phyloP scores from a whole-genome alignment of 192 early-diverging fungal genomes.

The Gryganskiella cystojenkinii region DNA sequence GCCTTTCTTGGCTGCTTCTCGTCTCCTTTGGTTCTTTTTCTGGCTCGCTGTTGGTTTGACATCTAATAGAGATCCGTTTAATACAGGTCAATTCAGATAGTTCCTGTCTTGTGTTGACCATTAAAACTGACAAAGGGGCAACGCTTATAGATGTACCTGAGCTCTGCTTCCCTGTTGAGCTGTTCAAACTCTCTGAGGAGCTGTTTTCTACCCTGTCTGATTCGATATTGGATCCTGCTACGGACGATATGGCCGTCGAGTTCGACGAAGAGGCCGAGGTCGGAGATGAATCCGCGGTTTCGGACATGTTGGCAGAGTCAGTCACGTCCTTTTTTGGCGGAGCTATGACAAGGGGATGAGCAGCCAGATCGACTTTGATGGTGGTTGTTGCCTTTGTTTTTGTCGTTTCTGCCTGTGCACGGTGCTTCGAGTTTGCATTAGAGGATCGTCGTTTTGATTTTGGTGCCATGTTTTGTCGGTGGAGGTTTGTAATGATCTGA shows the following conservation, averaged over 20 bases:
- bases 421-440: too few species aligned
- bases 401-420: too few species aligned
- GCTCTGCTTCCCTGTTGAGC: too few species aligned
- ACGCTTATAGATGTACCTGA: background rate
- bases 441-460: too few species aligned
- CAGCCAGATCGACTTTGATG: too few species aligned
- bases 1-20: slow-evolving; percentile 11
- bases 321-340: background rate
- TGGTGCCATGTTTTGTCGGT: too few species aligned
- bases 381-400: too few species aligned
- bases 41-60: background rate
- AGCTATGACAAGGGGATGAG: background rate
- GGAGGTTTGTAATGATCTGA: too few species aligned
- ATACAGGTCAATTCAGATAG: background rate
- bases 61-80: background rate
- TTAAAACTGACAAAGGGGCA: background rate
- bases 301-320: background rate
- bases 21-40: slow-evolving; percentile 19
- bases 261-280: background rate
- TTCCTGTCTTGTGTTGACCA: too few species aligned
- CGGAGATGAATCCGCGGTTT: background rate
- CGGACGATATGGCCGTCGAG: background rate
- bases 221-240: too few species aligned
- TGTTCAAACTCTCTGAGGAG: background rate
- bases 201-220: background rate